Evolutionary conservation across 352 stramenopile species (phyloP).

Genomic region (Pythium biforme): DNA sequence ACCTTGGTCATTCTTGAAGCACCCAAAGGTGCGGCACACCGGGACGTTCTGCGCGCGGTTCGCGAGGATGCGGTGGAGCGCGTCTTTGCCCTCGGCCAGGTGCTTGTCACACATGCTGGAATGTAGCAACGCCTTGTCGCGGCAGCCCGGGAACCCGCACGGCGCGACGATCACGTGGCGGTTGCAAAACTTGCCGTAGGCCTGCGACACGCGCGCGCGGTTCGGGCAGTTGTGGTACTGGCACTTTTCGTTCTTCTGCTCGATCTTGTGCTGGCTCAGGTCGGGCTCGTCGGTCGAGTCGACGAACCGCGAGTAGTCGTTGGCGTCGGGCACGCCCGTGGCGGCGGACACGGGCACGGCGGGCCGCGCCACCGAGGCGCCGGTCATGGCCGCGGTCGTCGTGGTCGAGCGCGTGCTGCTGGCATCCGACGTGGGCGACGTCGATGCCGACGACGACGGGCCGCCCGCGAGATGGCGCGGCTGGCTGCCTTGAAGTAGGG

Average conservation of each 20-base stretch:
- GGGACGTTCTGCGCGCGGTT: slow-evolving; percentile 73
- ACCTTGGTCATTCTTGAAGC: slow-evolving; percentile 88
- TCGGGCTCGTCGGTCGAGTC: slow-evolving; percentile 48
- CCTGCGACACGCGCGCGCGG: slow-evolving; percentile 69
- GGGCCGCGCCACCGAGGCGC: slow-evolving; percentile 17
- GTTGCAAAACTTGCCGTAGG: slow-evolving; percentile 85
- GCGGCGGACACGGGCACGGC: slow-evolving; percentile 20
- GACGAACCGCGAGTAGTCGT: slow-evolving; percentile 43
- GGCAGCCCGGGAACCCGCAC: slow-evolving; percentile 84
- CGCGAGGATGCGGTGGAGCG: slow-evolving; percentile 61
- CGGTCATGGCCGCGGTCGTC: slow-evolving; percentile 6
- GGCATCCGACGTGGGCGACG: slow-evolving; percentile 20
- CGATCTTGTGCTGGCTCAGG: slow-evolving; percentile 53
- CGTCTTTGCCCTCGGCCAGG: slow-evolving; percentile 61
- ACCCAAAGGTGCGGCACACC: slow-evolving; percentile 70
- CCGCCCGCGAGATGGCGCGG: neutral
- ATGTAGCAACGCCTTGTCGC: slow-evolving; percentile 62
- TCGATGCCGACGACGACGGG: slow-evolving; percentile 19
- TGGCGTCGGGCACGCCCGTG: slow-evolving; percentile 19
- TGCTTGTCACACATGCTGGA: slow-evolving; percentile 77
- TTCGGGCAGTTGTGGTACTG: slow-evolving; percentile 79
- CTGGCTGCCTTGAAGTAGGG: slow-evolving; percentile 10
- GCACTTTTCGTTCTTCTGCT: slow-evolving; percentile 68
- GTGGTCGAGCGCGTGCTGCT: slow-evolving; percentile 21
- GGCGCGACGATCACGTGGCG: slow-evolving; percentile 82